Evolutionary conservation across 1,139 yeast species (phyloP), one percentile per base, ranked within the genome.

Genomic region (Ogataea hybrid): DNA sequence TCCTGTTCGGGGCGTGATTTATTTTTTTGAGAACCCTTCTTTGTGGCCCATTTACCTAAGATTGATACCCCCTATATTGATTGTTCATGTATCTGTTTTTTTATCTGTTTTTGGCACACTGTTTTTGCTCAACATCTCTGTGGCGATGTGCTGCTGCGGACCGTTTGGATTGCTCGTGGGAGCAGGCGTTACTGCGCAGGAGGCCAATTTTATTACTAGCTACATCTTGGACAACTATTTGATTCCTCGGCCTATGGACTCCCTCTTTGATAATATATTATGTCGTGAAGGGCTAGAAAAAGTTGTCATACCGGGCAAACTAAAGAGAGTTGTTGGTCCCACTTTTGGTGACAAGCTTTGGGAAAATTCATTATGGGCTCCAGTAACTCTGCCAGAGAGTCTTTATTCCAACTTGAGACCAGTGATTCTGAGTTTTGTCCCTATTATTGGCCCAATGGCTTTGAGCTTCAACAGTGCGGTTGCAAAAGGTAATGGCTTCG

Each of bases 281-380:
- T 59, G 61, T 33, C 34, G 49, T 7, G 48, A 48, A 17, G 60
- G 60, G 0, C 43, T 55, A 28, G 57, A 56, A 32, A 33, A 39
- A 3, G 46, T 58, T 6, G 63, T 58, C 11, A 46, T 55, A 12
- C 61, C 62, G 1, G 64, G 63, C 5, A 60, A 56, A 39, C 41
- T 60, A 34, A 57, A 53, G 38, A 48, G 63, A 30, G 47, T 55
- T 6, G 61, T 59, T 7, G 50, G 50, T 2, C 52, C 54, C 14
- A 40, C 53, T 2, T 49, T 57, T 27, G 55, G 52, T 5, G 57
- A 59, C 22, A 41, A 35, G 2, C 30, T 53, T 3, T 28, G 25
- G 41, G 39, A 49, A 43, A 43, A 39, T 31, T 21, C 47, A 12
- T 11, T 46, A 21, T 42, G 48, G 50, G 28, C 49, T 3, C 55